Evolutionary conservation across 345 rosid species (phyloP).

Genomic region (Fremontodendron californicum): DNA sequence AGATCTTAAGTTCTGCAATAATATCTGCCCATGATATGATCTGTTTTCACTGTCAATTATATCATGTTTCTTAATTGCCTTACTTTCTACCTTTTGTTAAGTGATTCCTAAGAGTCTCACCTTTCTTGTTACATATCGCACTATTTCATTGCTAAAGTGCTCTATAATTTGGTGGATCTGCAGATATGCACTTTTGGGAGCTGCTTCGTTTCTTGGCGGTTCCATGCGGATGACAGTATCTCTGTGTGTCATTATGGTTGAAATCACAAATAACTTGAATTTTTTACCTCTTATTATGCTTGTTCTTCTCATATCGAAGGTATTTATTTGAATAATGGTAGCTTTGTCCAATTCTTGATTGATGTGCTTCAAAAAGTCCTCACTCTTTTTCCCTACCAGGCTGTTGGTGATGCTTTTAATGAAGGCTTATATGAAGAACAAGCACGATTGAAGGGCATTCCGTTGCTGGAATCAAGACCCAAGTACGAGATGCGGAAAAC

Average conservation of each 20-base stretch:
- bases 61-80: not conserved
- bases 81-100: not conserved
- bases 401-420: conserved; percentile 97
- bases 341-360: conserved; percentile 7
- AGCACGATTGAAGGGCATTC: conserved; percentile 74
- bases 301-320: conserved; percentile 98
- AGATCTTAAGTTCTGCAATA: not conserved
- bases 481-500: conserved; percentile 72
- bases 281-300: conserved; percentile 95
- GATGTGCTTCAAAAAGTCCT: conserved; percentile 10
- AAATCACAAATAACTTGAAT: conserved; percentile 90
- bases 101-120: not conserved
- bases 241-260: conserved; percentile 95
- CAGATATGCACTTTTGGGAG: conserved; percentile 95
- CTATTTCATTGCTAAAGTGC: conserved; percentile 16
- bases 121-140: not conserved
- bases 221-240: conserved; percentile 99
- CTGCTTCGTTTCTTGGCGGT: conserved; percentile 99
- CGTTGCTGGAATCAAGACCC: conserved; percentile 87
- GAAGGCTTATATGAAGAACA: conserved; percentile 94
- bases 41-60: not conserved
- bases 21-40: not conserved
- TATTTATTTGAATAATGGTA: conserved; percentile 21
- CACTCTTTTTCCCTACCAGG: conserved; percentile 37
- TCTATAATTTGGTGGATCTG: conserved; percentile 19